Evolutionary conservation across 2,329 filamentous ascomycete species (phyloP).

Genomic region (Hypoxylon sp.): DNA sequence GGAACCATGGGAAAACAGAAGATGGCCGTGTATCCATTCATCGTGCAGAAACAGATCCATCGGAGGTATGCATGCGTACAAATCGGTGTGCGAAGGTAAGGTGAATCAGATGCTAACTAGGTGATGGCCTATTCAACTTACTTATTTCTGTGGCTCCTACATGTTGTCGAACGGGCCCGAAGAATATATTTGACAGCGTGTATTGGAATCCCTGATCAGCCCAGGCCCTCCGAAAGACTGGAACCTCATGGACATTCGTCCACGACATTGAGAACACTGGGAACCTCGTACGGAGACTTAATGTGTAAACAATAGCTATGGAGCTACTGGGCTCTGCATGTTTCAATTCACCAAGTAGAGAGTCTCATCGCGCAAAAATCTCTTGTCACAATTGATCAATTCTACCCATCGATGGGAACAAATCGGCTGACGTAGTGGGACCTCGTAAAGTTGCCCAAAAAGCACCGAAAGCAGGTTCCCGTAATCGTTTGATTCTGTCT

Average conservation of each 20-base stretch:
- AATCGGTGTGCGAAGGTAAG: constrained; percentile 29
- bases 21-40: constrained; percentile 25
- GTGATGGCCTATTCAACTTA: constrained; percentile 22
- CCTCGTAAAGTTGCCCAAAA: constrained; percentile 14
- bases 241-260: constrained; percentile 20
- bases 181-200: constrained; percentile 29
- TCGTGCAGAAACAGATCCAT: constrained; percentile 30
- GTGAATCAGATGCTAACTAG: constrained; percentile 26
- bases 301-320: constrained; percentile 17
- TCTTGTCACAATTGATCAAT: constrained; percentile 28
- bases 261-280: constrained; percentile 8
- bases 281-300: constrained; percentile 6
- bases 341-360: not conserved
- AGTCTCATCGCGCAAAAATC: constrained; percentile 7
- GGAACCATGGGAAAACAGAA: constrained; percentile 24
- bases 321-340: not conserved
- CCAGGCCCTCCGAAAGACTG: constrained; percentile 19
- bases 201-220: constrained; percentile 13
- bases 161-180: constrained; percentile 16
- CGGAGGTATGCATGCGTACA: constrained; percentile 30
- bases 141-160: constrained; percentile 29
- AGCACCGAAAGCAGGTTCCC: constrained; percentile 11
- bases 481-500: constrained; percentile 2
- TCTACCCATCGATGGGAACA: constrained; percentile 11
- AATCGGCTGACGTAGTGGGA: constrained; percentile 15